Evolutionary conservation across 2,329 filamentous ascomycete species (phyloP), one percentile per base, ranked within the genome.

Genomic region (Chalaropsis thielavioides): DNA sequence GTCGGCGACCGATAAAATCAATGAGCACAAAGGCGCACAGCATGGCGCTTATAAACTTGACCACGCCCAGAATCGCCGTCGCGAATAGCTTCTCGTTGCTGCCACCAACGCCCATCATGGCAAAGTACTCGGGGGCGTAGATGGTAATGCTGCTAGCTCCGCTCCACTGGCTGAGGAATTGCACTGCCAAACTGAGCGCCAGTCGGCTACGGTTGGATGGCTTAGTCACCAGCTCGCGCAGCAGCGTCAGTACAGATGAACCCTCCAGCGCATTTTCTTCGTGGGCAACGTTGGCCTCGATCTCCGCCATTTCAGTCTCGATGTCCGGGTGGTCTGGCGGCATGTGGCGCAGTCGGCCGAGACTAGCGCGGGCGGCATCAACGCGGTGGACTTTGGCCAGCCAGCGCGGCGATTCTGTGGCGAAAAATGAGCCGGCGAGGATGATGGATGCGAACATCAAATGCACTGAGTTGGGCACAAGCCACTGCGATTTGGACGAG

Each of bases 381-480:
- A 80, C 72, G 41, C 82, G 78, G 41, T 83, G 83, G 63, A 81
- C 75, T 73, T 88, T 89, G 73, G 89, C 76, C 7, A 90, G 80
- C 74, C 81, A 90, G 10, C 87, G 83, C 0, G 87, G 87, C 0
- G 86, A 89, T 72, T 90, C 87, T 65, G 78, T 79, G 68, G 87
- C 82, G 69, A 87, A 80, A 72, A 89, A 86, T 11, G 83, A 88
- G 15, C 91, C 78, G 65, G 83, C 70, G 71, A 89, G 81, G 71
- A 91, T 90, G 67, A 92, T 74, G 3, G 82, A 82, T 1, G 88
- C 85, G 71, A 92, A 90, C 71, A 90, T 90, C 73, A 92, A 78
- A 72, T 92, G 88, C 66, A 92, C 77, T 69, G 83, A 85, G 51
- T 87, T 90, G 0, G 89, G 88, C 0, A 90, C 81, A 54, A 87